Evolutionary conservation across 352 stramenopile species (phyloP).

Genomic region (Pythium scleroteichum): DNA sequence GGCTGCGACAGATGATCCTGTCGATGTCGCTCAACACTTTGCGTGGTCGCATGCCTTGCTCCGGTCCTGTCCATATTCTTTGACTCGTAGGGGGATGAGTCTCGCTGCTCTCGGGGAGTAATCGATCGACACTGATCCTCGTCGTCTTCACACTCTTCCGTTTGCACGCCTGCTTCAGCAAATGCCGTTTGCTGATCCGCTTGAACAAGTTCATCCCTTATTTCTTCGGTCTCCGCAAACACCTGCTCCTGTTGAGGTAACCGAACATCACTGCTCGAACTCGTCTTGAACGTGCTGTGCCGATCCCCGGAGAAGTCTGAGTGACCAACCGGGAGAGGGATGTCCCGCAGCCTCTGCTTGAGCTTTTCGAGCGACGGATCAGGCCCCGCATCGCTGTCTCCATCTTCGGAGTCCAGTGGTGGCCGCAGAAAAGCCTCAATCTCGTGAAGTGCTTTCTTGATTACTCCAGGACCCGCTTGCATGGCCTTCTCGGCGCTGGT

Average conservation of each 20-base stretch:
- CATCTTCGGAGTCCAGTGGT: conserved; percentile 5
- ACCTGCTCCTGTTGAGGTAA: not conserved
- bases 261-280: not conserved
- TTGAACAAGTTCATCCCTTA: conserved; percentile 1
- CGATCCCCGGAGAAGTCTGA: not conserved
- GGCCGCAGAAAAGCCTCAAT: conserved; percentile 25
- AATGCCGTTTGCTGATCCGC: not conserved
- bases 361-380: conserved; percentile 20
- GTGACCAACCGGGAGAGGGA: not conserved
- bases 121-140: not conserved
- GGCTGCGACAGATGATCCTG: too few species aligned
- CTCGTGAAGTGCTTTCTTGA: conserved; percentile 28
- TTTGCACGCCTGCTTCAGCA: conserved; percentile 1
- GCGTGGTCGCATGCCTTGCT: too few species aligned
- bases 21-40: too few species aligned
- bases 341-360: conserved; percentile 2
- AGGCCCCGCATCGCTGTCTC: conserved; percentile 10
- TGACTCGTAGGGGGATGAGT: too few species aligned
- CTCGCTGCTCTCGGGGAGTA: too few species aligned
- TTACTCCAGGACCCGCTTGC: conserved; percentile 20
- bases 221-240: not conserved
- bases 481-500: conserved; percentile 28
- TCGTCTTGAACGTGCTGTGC: not conserved
- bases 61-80: too few species aligned
- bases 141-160: not conserved